A percentile compares a stretch with the other conserved stretches of the same genome.
These are phyloP conservation scores for Entrophospora sp. DNA, from an alignment of 192 early-diverging fungal genomes.

Conservation along the genomic window DNA sequence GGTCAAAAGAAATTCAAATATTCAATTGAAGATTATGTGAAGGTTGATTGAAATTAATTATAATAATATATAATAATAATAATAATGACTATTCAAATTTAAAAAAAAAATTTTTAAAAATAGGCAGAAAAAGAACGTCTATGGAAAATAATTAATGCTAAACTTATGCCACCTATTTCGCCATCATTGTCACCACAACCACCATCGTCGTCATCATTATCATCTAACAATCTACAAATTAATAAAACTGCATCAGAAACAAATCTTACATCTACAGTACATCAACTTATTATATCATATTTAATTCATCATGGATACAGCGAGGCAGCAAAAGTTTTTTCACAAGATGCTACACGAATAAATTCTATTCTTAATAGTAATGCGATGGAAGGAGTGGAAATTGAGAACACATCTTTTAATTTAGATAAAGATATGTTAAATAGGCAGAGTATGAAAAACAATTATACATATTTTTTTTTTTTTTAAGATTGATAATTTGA, in stretches of 20 bases:
- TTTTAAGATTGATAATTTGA: too few relatives aligned
- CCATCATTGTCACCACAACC: not conserved
- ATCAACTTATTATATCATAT: constrained; percentile 69
- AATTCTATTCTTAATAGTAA: not conserved
- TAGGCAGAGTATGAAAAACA: constrained; percentile 8
- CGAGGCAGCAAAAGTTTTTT: constrained; percentile 65
- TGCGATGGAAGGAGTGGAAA: constrained; percentile 12
- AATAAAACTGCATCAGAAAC: constrained; percentile 10
- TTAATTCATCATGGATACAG: constrained; percentile 78
- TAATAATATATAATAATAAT: not conserved
- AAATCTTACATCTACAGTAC: constrained; percentile 23
- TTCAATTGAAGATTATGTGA: constrained; percentile 61
- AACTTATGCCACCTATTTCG: constrained; percentile 19
- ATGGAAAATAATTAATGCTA: constrained; percentile 30
- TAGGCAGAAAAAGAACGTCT: constrained; percentile 37
- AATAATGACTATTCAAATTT: too few relatives aligned
- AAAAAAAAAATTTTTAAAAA: not conserved
- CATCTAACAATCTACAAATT: too few relatives aligned
- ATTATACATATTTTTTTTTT: too few relatives aligned
- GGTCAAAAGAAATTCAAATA: constrained; percentile 60
- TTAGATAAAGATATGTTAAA: constrained; percentile 16
- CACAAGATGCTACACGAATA: constrained; percentile 21
- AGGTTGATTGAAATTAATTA: constrained; percentile 26
- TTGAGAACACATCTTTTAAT: constrained; percentile 1
- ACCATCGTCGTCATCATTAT: too few relatives aligned